phyloP scores from a whole-genome alignment of 768 basidiomycete species.

The Tulasnella sp. region DNA sequence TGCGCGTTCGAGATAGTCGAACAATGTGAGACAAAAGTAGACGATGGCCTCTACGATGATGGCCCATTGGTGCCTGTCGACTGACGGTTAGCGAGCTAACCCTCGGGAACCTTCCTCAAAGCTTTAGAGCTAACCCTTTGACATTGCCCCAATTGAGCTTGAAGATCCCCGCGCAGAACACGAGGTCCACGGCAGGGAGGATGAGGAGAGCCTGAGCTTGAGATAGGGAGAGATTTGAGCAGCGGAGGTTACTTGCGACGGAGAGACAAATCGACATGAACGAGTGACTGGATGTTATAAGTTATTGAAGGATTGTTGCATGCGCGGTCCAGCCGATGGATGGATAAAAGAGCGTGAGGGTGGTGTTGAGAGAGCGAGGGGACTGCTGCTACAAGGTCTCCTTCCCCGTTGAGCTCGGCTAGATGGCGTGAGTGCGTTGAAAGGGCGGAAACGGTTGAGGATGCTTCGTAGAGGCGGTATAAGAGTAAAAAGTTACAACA shows the following conservation, averaged over 20 bases:
- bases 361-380: background rate
- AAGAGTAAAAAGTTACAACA: background rate
- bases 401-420: background rate
- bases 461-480: background rate
- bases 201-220: background rate
- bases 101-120: too few species aligned
- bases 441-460: background rate
- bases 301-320: background rate
- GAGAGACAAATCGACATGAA: constrained; percentile 5
- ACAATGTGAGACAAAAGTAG: background rate
- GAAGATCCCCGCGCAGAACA: background rate
- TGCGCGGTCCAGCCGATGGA: background rate
- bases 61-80: background rate
- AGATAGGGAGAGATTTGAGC: background rate
- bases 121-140: background rate
- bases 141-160: background rate
- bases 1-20: background rate
- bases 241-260: constrained; percentile 2
- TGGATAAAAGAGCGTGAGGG: background rate
- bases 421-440: background rate
- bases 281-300: background rate
- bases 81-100: background rate
- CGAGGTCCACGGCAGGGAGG: background rate
- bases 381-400: background rate
- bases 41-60: background rate